Evolutionary conservation across 2,329 filamentous ascomycete genomes (phyloP), one percentile per base, ranked within the genome.

Genomic region (Allantophomopsis cytisporea): DNA sequence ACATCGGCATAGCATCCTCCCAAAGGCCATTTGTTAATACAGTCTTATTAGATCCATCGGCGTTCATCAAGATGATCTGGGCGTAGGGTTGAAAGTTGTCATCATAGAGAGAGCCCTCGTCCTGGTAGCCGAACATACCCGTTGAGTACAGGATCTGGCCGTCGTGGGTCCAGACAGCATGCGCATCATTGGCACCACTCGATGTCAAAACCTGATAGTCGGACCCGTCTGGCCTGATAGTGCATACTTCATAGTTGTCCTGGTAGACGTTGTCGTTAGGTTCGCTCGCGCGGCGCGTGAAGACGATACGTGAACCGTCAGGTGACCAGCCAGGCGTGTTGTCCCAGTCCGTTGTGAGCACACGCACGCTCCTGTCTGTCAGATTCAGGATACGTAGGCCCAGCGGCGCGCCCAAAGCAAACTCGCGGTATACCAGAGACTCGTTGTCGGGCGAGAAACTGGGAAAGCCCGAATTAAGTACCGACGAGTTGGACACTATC

Each of bases 81-180:
- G 61, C 61, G 35, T 64, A 64, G 0, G 60, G 63, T 49, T 66
- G 60, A 45, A 65, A 66, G 1, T 61, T 64, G 30, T 62, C 43
- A 37, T 65, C 62, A 38, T 60, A 65, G 1, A 58, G 45, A 1
- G 57, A 52, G 8, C 54, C 52, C 51, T 66, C 63, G 32, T 61
- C 57, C 28, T 59, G 53, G 50, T 65, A 66, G 2, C 61, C 63
- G 39, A 58, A 66, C 59, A 60, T 59, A 4, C 62, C 62, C 7
- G 51, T 62, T 5, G 47, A 56, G 33, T 55, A 67, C 45, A 62
- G 43, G 28, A 66, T 65, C 5, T 54, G 53, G 7, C 60, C 60
- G 48, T 65, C 62, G 2, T 52, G 48, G 1, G 57, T 54, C 61
- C 63, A 66, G 1, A 64, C 59, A 2, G 62, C 62, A 47, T 65